Conservation (phyloP, 305 asterid genomes). For the Solanum chacoense region DNA sequence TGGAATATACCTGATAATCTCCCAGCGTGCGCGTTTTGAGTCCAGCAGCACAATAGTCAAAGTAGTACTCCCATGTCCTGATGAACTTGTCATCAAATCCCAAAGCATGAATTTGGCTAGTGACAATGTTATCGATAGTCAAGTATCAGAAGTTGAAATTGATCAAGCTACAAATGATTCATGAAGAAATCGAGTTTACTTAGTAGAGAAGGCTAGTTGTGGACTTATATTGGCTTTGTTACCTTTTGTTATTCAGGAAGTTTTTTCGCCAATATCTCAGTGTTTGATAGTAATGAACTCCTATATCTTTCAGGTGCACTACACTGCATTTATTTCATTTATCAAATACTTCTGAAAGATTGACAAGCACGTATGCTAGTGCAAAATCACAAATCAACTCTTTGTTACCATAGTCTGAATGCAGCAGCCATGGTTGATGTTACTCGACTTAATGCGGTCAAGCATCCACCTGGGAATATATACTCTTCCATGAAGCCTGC, state of each 20-base stretch:
- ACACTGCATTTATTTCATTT: slow-evolving; percentile 32
- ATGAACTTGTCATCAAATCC: slow-evolving; percentile 88
- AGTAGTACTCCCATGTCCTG: slow-evolving; percentile 92
- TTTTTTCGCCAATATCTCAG: slow-evolving; percentile 71
- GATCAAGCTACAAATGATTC: neutral
- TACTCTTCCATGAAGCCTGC: slow-evolving; percentile 70
- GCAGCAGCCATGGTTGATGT: slow-evolving; percentile 69
- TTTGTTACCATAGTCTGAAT: slow-evolving; percentile 58
- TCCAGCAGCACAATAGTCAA: slow-evolving; percentile 84
- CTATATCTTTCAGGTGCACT: slow-evolving; percentile 75
- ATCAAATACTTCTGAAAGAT: neutral
- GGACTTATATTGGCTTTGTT: neutral
- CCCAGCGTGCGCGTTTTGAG: slow-evolving; percentile 66
- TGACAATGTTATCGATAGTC: neutral
- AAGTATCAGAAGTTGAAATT: neutral
- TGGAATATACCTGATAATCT: slow-evolving; percentile 54
- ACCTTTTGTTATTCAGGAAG: slow-evolving; percentile 59
- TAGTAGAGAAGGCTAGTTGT: too few species aligned
- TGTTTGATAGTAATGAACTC: slow-evolving; percentile 74
- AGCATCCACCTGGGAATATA: slow-evolving; percentile 86
- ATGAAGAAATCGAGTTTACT: neutral
- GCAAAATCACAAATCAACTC: neutral
- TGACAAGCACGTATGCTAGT: neutral
- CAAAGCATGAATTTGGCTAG: slow-evolving; percentile 55
- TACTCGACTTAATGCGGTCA: slow-evolving; percentile 73